These are phyloP conservation scores for Chiua virens DNA, from an alignment of 768 basidiomycete species.

Conservation along the genomic window DNA sequence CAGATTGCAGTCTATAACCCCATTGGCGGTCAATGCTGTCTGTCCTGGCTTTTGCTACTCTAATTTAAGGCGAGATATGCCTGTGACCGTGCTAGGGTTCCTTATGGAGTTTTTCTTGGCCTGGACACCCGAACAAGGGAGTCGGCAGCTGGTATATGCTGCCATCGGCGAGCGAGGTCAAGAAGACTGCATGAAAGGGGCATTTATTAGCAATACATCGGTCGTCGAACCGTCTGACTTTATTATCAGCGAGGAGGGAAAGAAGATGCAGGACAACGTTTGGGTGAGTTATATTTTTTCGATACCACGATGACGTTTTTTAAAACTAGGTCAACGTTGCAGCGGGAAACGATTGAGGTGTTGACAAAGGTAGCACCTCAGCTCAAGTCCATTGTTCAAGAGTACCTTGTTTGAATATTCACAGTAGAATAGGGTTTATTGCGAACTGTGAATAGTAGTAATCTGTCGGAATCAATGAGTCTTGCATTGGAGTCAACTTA, in stretches of 20 bases:
- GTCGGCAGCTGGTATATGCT: conserved; percentile 34
- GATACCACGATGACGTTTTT: background rate
- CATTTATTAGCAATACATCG: conserved; percentile 9
- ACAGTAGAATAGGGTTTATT: too few species aligned
- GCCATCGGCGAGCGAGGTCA: conserved; percentile 26
- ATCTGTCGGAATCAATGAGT: too few species aligned
- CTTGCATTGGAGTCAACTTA: too few species aligned
- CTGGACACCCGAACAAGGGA: conserved; percentile 32
- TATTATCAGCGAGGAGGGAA: conserved; percentile 31
- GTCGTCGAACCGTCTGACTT: conserved; percentile 33
- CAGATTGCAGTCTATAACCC: conserved; percentile 14
- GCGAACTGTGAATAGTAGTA: too few species aligned
- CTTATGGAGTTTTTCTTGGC: conserved; percentile 14
- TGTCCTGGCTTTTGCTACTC: conserved; percentile 35
- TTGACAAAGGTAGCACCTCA: conserved; percentile 11
- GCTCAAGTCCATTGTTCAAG: conserved; percentile 12
- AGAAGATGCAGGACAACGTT: conserved; percentile 27
- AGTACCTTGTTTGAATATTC: conserved; percentile 10
- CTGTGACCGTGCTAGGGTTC: background rate
- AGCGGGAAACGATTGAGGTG: conserved; percentile 24
- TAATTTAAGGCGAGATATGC: conserved; percentile 11
- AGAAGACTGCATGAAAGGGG: conserved; percentile 23
- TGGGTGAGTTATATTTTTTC: conserved; percentile 31
- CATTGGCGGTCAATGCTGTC: conserved; percentile 25
- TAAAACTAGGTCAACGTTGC: background rate